Conservation (phyloP, 768 basidiomycete genomes). For the Amanita rubescens region DNA sequence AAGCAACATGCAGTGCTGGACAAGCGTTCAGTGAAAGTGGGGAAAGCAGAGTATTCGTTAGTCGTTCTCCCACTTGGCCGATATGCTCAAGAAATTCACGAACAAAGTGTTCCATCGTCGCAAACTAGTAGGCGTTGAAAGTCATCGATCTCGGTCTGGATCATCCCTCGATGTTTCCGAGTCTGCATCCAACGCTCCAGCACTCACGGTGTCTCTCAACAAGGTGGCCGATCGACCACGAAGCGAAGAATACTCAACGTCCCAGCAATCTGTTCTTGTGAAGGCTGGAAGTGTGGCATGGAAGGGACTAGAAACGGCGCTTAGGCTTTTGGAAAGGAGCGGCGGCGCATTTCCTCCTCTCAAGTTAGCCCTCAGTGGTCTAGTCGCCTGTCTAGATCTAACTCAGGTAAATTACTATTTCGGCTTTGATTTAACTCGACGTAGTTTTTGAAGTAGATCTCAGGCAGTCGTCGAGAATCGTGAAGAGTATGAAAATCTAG, state of each 20-base stretch:
- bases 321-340: slow-evolving; percentile 6
- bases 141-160: neutral
- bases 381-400: slow-evolving; percentile 9
- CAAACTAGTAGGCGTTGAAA: neutral
- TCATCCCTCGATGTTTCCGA: neutral
- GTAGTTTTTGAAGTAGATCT: slow-evolving; percentile 4
- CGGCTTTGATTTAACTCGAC: neutral
- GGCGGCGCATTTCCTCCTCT: neutral
- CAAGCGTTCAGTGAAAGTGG: no score
- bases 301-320: slow-evolving; percentile 6
- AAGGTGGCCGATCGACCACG: neutral
- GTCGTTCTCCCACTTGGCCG: no score
- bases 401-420: slow-evolving; percentile 7
- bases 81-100: neutral
- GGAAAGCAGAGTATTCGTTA: no score
- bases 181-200: neutral
- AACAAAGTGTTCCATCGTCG: neutral
- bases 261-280: neutral
- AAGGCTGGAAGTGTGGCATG: neutral
- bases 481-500: slow-evolving; percentile 3
- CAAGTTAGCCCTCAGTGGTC: slow-evolving; percentile 6
- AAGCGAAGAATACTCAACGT: neutral
- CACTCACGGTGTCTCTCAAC: neutral
- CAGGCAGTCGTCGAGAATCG: slow-evolving; percentile 6
- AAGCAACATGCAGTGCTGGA: no score